These are phyloP conservation scores for Amanita exitialis DNA, from an alignment of 768 basidiomycete species.

Conservation along the genomic window DNA sequence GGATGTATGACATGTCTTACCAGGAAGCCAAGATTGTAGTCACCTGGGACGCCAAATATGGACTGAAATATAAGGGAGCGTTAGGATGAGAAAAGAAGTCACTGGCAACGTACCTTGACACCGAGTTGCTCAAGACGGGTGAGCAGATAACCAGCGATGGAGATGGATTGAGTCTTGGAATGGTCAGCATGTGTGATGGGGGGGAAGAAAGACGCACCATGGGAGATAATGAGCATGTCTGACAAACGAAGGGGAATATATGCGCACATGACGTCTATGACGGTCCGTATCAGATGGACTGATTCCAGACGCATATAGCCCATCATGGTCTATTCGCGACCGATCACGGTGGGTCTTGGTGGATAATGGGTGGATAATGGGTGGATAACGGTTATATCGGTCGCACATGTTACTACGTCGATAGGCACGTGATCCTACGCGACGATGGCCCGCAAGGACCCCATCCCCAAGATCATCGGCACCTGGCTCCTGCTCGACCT, in stretches of 20 bases:
- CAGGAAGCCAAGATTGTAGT: slow-evolving; percentile 69
- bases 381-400: no score
- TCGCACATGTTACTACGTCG: no score
- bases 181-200: slow-evolving; percentile 10
- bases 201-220: neutral
- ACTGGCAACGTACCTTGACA: slow-evolving; percentile 40
- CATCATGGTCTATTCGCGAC: no score
- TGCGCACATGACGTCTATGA: neutral
- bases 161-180: slow-evolving; percentile 30
- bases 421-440: neutral
- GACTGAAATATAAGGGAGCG: slow-evolving; percentile 28
- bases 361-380: no score
- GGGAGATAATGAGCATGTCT: neutral
- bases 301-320: no score
- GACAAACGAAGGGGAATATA: neutral
- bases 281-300: no score
- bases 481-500: slow-evolving; percentile 52
- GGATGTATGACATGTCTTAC: slow-evolving; percentile 17
- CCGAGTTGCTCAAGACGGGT: slow-evolving; percentile 53
- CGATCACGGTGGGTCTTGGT: no score
- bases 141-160: slow-evolving; percentile 51
- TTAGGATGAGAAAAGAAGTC: neutral
- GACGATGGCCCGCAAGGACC: neutral
- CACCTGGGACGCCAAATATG: slow-evolving; percentile 83
- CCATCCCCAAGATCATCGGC: slow-evolving; percentile 33